Evolutionary conservation across 768 basidiomycete genomes (phyloP).

Genomic region (Daedalea quercina): DNA sequence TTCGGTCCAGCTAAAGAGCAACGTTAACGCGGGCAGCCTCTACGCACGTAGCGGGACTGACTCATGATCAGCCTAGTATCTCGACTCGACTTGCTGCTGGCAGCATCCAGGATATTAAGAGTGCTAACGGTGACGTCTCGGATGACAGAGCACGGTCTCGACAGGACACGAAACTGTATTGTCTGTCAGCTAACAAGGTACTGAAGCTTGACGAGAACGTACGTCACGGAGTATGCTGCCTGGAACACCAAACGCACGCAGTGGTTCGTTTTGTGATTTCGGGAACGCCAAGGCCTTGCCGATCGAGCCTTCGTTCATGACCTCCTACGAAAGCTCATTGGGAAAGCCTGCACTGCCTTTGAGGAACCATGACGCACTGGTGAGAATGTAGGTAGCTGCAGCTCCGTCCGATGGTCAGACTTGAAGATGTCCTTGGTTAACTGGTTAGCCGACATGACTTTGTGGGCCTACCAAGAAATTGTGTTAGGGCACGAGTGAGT

Average conservation of each 20-base stretch:
- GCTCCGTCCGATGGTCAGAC: background rate
- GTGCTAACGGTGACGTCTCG: constrained; percentile 58
- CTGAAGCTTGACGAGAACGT: constrained; percentile 14
- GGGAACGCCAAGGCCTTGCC: constrained; percentile 43
- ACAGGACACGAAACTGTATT: constrained; percentile 59
- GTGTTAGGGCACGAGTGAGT: too few relatives aligned
- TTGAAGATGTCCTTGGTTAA: too few relatives aligned
- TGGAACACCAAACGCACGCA: constrained; percentile 68
- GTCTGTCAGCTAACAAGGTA: background rate
- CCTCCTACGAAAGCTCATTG: constrained; percentile 22
- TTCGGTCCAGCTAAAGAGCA: constrained; percentile 51
- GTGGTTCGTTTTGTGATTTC: constrained; percentile 37
- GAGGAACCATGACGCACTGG: constrained; percentile 27
- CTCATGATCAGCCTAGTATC: constrained; percentile 58
- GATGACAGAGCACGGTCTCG: constrained; percentile 65
- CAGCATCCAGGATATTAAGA: constrained; percentile 44
- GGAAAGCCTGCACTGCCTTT: background rate
- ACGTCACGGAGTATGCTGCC: constrained; percentile 69
- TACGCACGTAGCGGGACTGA: constrained; percentile 27
- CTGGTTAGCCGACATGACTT: too few relatives aligned
- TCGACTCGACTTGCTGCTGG: constrained; percentile 40
- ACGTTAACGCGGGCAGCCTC: constrained; percentile 2
- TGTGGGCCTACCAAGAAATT: too few relatives aligned
- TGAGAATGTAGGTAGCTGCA: constrained; percentile 36
- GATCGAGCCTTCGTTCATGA: constrained; percentile 27